Base-by-base conservation (phyloP, 768 basidiomycete species). In the Clitopilus passeckerianus region DNA sequence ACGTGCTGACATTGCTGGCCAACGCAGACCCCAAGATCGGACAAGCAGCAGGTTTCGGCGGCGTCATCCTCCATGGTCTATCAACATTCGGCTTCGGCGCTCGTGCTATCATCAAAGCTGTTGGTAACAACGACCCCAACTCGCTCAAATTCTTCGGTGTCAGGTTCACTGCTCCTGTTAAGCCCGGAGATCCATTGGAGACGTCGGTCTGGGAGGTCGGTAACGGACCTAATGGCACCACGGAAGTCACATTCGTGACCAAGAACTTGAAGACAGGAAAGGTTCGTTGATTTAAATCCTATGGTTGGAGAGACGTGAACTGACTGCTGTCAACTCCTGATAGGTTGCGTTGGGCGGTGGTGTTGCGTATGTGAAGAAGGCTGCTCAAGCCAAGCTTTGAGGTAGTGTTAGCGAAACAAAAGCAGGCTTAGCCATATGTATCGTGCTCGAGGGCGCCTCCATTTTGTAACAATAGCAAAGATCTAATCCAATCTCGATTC, bases 31-130 rank as follows among this genome's bases (percentile, higher is more conserved):
- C 92, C 1, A 70, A 66, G 14, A 84, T 91, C 37, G 93, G 91
- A n/a, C 70, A 84, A 63, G 78, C 76, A 7, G 78, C 86, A 16
- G 91, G 91, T 10, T 94, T 95, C 66, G 90, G 90, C 1, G 93
- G 87, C 53, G 85, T 88, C 35, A 93, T 95, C 65, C 80, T 95
- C 2, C 93, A 95, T 67, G 93, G 93, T 27, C 79, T 95, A 23
- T 86, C 89, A 18, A 84, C 88, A 0, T 94, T 83, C 68, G 93
- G 93, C 9, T 93, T 93, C 68, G 89, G 80, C 7, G 93, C 90
- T 2, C 86, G 92, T 44, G 90, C 85, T 1, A 72, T 95, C 57
- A 77, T 95, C 61, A 79, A 80, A 59, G 77, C 79, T 1, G 78
- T 87, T 12, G 90, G 84, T 0, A 80, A 77, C 0, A 80, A 81